Base-by-base conservation (phyloP, 768 basidiomycete genomes). In the Russula earlei region DNA sequence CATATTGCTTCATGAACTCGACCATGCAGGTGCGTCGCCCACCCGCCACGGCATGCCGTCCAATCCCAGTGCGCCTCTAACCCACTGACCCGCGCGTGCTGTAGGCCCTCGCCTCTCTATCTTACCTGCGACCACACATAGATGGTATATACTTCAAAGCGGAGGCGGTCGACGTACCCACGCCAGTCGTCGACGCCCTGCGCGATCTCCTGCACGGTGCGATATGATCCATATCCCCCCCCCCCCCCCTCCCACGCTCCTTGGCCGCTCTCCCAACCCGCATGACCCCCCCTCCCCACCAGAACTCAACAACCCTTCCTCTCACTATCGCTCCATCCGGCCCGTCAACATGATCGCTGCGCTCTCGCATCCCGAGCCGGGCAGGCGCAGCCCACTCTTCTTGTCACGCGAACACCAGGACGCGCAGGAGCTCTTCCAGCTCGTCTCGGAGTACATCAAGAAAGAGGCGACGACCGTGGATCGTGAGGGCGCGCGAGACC, bases 1-100 rank as follows among this genome's bases (percentile, higher is more conserved):
- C 92, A 49, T 89, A 95, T 62, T 97, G 95, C 67, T 98, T 96
- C 74, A 89, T 97, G 84, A 95, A 98, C 68, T 93, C 95, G 12
- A 92, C 92, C 3, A 74, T 97, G 10, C 95, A 97, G 80, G 90
- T 80, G 19, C 17, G 55, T 42, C 44, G 55, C 44, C 44, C 44
- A 14, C 46, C 41, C 45, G 11, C 24, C 22, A 15, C 19, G 7
- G 20, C 24, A 15, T n/a, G 29, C 34, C 40, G 6, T 17, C 38
- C 42, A 55, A 51, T 49, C 29, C 41, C 31, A 33, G 45, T 5
- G 38, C 20, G 24, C n/a, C 34, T 27, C 15, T 44, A 49, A 64
- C 49, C 57, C 62, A 68, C 37, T 27, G 6, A 20, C 33, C 33
- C 20, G n/a, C 47, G 20, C 49, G 17, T 34, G 20, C 40, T 8